Conservation (phyloP, 164 flowering plant species). For the Aristolochia fimbriata region DNA sequence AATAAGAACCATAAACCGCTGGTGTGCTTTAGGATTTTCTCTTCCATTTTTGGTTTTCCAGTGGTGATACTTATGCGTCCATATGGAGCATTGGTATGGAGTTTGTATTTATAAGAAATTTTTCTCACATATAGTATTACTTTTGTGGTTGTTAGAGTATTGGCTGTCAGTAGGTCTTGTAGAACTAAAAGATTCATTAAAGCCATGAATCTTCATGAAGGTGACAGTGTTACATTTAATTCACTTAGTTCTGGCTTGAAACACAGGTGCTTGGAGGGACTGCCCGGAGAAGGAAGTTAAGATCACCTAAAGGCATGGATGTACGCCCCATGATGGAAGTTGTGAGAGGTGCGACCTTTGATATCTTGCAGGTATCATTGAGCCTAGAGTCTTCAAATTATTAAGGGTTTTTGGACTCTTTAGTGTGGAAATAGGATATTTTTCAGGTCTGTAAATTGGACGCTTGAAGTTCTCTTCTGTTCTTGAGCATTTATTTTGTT, state of each 20-base stretch:
- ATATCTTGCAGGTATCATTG: conserved; percentile 64
- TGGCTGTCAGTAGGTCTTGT: neutral
- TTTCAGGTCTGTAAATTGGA: neutral
- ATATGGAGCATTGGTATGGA: neutral
- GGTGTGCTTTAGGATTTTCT: too few relatives aligned
- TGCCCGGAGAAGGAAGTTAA: conserved; percentile 75
- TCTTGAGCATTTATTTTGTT: neutral
- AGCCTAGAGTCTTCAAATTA: neutral
- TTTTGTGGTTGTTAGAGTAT: neutral
- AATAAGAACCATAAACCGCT: too few relatives aligned
- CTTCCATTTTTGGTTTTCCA: too few relatives aligned
- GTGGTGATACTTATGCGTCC: too few relatives aligned
- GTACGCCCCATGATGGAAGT: conserved; percentile 99
- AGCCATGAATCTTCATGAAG: neutral
- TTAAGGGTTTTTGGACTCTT: neutral
- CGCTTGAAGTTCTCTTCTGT: neutral
- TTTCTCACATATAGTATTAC: neutral
- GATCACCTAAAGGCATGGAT: conserved; percentile 89
- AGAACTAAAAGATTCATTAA: neutral
- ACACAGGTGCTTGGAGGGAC: conserved; percentile 76
- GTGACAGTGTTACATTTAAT: neutral
- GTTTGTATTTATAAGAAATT: neutral
- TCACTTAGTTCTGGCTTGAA: neutral
- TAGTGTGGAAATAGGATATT: neutral
- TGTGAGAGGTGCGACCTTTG: conserved; percentile 89